These are phyloP conservation scores for Fagopyrum esculentum DNA, from an alignment of 148 eudicot species.

Conservation along the genomic window DNA sequence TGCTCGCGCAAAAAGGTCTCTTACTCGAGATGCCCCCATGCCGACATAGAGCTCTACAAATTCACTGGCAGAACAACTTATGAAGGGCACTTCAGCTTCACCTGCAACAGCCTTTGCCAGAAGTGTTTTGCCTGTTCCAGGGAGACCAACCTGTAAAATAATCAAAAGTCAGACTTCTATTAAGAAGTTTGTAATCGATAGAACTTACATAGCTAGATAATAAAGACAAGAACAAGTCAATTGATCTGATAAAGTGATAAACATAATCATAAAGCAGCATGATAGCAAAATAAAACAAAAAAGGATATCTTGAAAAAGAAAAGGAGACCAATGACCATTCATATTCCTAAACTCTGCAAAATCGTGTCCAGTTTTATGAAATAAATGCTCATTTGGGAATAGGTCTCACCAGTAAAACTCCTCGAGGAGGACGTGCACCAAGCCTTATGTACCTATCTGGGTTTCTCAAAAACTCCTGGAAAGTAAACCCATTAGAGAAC, in stretches of 20 bases:
- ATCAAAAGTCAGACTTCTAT: slow-evolving; percentile 14
- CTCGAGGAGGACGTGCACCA: slow-evolving; percentile 99
- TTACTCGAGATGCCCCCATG: slow-evolving; percentile 98
- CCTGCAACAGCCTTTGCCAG: slow-evolving; percentile 99
- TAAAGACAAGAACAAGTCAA: neutral
- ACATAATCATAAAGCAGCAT: neutral
- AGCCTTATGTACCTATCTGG: slow-evolving; percentile 75
- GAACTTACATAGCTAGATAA: neutral
- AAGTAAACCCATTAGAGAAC: slow-evolving; percentile 14
- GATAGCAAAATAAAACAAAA: neutral
- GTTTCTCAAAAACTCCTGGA: slow-evolving; percentile 86
- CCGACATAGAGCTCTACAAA: slow-evolving; percentile 96
- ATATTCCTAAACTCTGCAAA: neutral
- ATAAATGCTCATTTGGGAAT: neutral
- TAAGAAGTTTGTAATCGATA: neutral
- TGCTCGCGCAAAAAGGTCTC: slow-evolving; percentile 93
- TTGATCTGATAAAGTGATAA: neutral
- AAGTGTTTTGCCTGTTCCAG: slow-evolving; percentile 98
- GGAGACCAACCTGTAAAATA: slow-evolving; percentile 88
- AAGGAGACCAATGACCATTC: neutral
- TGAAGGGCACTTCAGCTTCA: slow-evolving; percentile 96
- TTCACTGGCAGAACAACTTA: slow-evolving; percentile 97
- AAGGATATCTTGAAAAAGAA: neutral
- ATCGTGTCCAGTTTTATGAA: neutral
- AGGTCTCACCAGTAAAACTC: slow-evolving; percentile 87